phyloP scores from a whole-genome alignment of 2,329 filamentous ascomycete genomes.

The Colletotrichum aenigma region DNA sequence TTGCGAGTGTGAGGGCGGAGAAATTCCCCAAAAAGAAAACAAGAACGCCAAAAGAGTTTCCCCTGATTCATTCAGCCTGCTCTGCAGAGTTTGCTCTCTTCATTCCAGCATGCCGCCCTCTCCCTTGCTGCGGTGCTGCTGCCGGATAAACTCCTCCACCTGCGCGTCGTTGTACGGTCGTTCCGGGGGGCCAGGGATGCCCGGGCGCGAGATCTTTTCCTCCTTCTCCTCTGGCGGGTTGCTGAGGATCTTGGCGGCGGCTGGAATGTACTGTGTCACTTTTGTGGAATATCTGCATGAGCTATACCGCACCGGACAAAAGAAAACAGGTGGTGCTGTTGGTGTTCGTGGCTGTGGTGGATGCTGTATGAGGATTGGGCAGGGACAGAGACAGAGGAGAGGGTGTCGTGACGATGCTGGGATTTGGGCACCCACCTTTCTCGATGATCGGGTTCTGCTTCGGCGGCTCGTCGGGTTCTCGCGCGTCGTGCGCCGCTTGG shows the following conservation, averaged over 20 bases:
- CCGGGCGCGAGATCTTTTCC: slow-evolving; percentile 24
- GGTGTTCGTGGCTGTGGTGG: background rate
- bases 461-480: slow-evolving; percentile 25
- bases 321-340: background rate
- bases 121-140: slow-evolving; percentile 54
- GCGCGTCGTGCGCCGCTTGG: slow-evolving; percentile 40
- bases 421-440: slow-evolving; percentile 39
- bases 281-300: slow-evolving; percentile 7
- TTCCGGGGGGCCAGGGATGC: slow-evolving; percentile 41
- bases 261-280: slow-evolving; percentile 50
- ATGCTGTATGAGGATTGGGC: background rate
- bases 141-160: slow-evolving; percentile 58
- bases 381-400: background rate
- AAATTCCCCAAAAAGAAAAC: background rate
- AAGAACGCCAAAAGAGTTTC: background rate
- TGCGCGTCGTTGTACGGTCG: slow-evolving; percentile 50
- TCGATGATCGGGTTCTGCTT: slow-evolving; percentile 42
- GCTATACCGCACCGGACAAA: background rate
- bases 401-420: background rate
- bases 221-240: slow-evolving; percentile 30
- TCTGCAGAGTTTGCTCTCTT: background rate
- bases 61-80: background rate
- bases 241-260: slow-evolving; percentile 44
- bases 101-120: slow-evolving; percentile 28
- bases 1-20: background rate